A percentile compares a stretch with the other conserved stretches of the same genome.
Evolutionary conservation across 352 stramenopile species (phyloP).

Genomic region (Heterotrichella gracilis): DNA sequence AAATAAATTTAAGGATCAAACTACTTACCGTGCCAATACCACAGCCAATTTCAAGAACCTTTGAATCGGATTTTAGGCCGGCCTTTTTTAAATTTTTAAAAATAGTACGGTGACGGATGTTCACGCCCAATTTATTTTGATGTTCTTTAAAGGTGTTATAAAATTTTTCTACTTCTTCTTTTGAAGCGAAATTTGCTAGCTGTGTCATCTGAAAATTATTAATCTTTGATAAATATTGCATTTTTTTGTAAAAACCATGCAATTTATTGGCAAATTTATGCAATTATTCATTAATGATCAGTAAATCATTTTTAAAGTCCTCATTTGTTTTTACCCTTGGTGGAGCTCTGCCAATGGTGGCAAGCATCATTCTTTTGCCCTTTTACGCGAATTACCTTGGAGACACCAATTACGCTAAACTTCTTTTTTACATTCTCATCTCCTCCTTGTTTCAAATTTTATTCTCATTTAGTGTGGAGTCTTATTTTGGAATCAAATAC

Average conservation of each 20-base stretch:
- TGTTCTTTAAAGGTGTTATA: not conserved
- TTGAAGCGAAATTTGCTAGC: not conserved
- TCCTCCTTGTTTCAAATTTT: not conserved
- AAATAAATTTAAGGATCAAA: not conserved
- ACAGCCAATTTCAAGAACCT: not conserved
- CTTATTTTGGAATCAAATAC: conserved; percentile 1
- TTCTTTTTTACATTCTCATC: not conserved
- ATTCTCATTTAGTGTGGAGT: not conserved
- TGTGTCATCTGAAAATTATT: not conserved
- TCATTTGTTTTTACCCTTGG: not conserved
- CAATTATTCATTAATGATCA: not conserved
- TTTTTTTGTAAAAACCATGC: not conserved
- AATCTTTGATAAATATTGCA: not conserved
- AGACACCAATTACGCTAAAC: not conserved
- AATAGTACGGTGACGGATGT: not conserved
- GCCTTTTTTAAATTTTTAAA: conserved; percentile 11
- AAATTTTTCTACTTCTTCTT: not conserved
- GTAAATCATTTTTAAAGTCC: conserved; percentile 10
- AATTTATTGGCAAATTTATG: conserved; percentile 7
- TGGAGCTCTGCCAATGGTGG: not conserved
- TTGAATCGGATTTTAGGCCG: not conserved
- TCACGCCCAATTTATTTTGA: not conserved
- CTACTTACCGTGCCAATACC: not conserved
- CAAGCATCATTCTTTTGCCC: not conserved
- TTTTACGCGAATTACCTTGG: not conserved